A percentile compares a stretch with the other conserved stretches of the same genome.
Evolutionary conservation across 164 flowering plant species (phyloP).

Genomic region (Euptelea pleiosperma): DNA sequence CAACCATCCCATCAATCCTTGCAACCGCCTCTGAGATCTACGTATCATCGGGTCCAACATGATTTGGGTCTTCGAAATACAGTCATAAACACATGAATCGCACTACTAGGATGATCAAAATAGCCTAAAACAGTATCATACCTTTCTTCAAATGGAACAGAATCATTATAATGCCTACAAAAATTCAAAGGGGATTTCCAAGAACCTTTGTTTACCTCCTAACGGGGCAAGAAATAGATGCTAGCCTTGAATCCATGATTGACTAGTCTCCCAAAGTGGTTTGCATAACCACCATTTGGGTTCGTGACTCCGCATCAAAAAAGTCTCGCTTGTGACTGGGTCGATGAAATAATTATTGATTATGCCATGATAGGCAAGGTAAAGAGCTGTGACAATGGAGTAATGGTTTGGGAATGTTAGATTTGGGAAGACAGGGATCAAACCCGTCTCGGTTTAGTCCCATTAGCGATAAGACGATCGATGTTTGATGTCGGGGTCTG

Average conservation of each 20-base stretch:
- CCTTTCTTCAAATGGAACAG: slow-evolving; percentile 69
- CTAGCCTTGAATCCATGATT: slow-evolving; percentile 69
- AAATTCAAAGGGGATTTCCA: slow-evolving; percentile 60
- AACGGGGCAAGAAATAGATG: slow-evolving; percentile 86
- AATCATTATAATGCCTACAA: too few relatives aligned
- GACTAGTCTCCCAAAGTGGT: slow-evolving; percentile 77
- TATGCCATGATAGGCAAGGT: slow-evolving; percentile 75
- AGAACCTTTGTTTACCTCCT: slow-evolving; percentile 68
- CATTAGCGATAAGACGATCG: slow-evolving; percentile 54
- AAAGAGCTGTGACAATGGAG: slow-evolving; percentile 84
- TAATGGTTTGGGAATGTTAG: slow-evolving; percentile 88
- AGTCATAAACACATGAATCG: slow-evolving; percentile 69
- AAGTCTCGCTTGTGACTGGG: slow-evolving; percentile 51
- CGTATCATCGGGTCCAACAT: slow-evolving; percentile 85
- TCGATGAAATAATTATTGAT: slow-evolving; percentile 57
- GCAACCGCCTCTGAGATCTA: slow-evolving; percentile 65
- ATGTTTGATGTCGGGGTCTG: slow-evolving; percentile 21
- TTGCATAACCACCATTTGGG: slow-evolving; percentile 91
- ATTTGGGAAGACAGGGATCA: too few relatives aligned
- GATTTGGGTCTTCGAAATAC: slow-evolving; percentile 90
- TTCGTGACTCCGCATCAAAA: slow-evolving; percentile 66
- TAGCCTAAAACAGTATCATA: slow-evolving; percentile 66
- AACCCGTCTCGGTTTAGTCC: slow-evolving; percentile 67
- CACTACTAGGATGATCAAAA: slow-evolving; percentile 57
- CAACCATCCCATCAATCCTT: too few relatives aligned